Conservation (phyloP, 306 rosid species). For the Acacia acuminata region DNA sequence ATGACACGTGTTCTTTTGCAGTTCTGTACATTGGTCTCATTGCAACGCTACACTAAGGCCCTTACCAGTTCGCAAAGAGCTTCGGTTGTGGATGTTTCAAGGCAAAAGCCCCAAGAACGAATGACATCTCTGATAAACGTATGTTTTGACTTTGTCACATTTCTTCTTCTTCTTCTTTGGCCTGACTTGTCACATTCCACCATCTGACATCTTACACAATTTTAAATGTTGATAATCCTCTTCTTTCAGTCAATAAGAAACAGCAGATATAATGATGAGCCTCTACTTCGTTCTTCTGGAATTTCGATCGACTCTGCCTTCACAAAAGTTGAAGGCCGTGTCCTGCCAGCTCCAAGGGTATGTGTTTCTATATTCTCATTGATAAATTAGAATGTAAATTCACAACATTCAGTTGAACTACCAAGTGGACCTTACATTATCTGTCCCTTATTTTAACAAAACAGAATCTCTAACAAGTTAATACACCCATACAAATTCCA, state of each 20-base stretch:
- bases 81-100: conserved; percentile 44
- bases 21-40: conserved; percentile 46
- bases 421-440: background rate
- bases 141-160: background rate
- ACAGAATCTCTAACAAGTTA: background rate
- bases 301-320: conserved; percentile 32
- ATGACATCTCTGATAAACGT: conserved; percentile 37
- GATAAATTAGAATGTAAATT: no score
- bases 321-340: conserved; percentile 41
- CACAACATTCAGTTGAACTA: background rate
- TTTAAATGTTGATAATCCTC: conserved; percentile 2
- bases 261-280: conserved; percentile 38
- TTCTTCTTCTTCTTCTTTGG: no score
- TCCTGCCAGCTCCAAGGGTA: conserved; percentile 46
- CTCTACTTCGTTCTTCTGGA: conserved; percentile 47
- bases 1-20: conserved; percentile 15
- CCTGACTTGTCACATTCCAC: no score
- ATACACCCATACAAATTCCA: no score
- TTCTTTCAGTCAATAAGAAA: conserved; percentile 43
- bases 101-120: conserved; percentile 45
- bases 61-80: conserved; percentile 49
- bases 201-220: background rate
- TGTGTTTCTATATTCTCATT: background rate
- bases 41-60: conserved; percentile 57
- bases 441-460: background rate